Evolutionary conservation across 768 basidiomycete species (phyloP), one percentile per base, ranked within the genome.

Genomic region (Suillus plorans): DNA sequence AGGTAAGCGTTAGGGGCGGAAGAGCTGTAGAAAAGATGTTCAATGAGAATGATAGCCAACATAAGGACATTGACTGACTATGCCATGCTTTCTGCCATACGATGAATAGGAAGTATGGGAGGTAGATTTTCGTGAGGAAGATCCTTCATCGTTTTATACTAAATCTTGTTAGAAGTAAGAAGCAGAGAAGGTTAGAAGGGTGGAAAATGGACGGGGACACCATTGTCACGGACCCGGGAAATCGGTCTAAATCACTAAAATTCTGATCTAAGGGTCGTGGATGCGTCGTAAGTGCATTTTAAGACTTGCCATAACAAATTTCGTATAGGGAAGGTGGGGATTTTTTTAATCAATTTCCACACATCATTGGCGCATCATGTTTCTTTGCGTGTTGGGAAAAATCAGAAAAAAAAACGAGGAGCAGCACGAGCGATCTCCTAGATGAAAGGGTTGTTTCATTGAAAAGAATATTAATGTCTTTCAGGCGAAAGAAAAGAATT

Each of bases 241-340:
- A 75, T 77, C 75, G 77, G 76, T 66, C 74, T 76, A 80, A 85
- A 84, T 84, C 83, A 82, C 81, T 80, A 83, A 53, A 84, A 80
- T 85, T 84, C 83, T 87, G 85, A 87, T 87, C 86, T 87, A 86
- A 87, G 86, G 86, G 86, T 87, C 86, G 81, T 76, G 80, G 81
- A 53, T 85, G 84, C 80, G 78, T 80, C 75, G 75, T 77, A 78
- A 77, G 76, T 76, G 74, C 76, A 76, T 77, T 77, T 76, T 71
- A 72, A 73, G 72, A 75, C 74, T 42, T 76, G 75, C 76, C 75
- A 76, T 76, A 76, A 77, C 66, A 71, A 63, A 77, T 76, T 76
- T 76, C 75, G 73, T 76, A 77, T 77, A 72, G 69, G 75, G 75
- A 77, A 76, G 78, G 79, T 78, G 76, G 79, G 76, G 77, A 71